Percentiles rank a stretch among this genome's conserved stretches.
phyloP scores from a whole-genome alignment of 2,329 filamentous ascomycete genomes.

The Lachnellula subtilissima region DNA sequence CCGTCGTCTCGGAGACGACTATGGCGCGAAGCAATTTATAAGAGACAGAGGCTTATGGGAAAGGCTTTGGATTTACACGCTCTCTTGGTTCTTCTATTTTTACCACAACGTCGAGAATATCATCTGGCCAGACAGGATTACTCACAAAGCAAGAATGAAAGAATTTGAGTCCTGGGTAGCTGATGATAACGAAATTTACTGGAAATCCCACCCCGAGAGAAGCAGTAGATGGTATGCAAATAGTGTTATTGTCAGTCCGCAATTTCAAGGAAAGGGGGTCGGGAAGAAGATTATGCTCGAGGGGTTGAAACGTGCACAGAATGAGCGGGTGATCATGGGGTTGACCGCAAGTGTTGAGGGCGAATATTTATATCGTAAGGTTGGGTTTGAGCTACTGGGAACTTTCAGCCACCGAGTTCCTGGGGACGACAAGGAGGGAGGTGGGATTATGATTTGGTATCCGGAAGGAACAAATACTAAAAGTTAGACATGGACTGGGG shows the following conservation, averaged over 20 bases:
- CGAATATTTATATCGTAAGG: slow-evolving; percentile 22
- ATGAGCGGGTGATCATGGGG: slow-evolving; percentile 20
- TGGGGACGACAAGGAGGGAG: slow-evolving; percentile 5
- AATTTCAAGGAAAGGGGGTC: slow-evolving; percentile 23
- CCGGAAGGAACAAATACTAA: slow-evolving; percentile 7
- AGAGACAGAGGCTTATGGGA: not conserved
- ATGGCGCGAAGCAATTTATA: slow-evolving; percentile 5
- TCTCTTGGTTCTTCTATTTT: slow-evolving; percentile 10
- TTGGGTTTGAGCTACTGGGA: slow-evolving; percentile 23
- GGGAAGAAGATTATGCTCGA: slow-evolving; percentile 21
- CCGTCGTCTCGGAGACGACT: slow-evolving; percentile 19
- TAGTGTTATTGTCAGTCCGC: slow-evolving; percentile 18
- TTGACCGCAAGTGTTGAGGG: slow-evolving; percentile 20
- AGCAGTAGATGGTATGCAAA: slow-evolving; percentile 21
- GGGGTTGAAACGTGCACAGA: slow-evolving; percentile 15
- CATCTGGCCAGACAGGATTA: slow-evolving; percentile 17
- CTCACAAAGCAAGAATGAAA: not conserved
- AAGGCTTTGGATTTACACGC: not conserved
- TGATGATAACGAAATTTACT: slow-evolving; percentile 17
- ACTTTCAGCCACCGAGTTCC: slow-evolving; percentile 12
- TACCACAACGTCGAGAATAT: slow-evolving; percentile 1
- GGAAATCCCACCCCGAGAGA: slow-evolving; percentile 15
- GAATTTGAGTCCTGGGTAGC: slow-evolving; percentile 6
- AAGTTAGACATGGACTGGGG: not conserved
- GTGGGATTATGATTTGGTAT: slow-evolving; percentile 24